phyloP scores from a whole-genome alignment of 176 grass and related monocot genomes.

The Carex parvula region DNA sequence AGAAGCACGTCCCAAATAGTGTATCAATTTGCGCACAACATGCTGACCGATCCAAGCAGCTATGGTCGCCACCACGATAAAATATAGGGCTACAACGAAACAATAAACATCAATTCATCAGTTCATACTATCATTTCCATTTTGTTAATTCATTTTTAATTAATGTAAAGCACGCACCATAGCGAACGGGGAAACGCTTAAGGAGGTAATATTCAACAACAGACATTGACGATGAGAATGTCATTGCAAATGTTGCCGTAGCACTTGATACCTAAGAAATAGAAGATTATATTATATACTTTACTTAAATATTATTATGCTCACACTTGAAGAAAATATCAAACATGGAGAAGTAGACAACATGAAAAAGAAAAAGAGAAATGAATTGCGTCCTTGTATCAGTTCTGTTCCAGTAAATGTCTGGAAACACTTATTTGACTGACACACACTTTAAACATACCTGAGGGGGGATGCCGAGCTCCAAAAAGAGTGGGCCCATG shows the following conservation, averaged over 20 bases:
- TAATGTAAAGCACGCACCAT: slow-evolving; percentile 34
- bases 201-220: slow-evolving; percentile 92
- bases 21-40: slow-evolving; percentile 63
- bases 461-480: slow-evolving; percentile 88
- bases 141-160: not conserved
- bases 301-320: slow-evolving; percentile 1
- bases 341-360: not conserved
- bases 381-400: not conserved
- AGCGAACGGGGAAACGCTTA: slow-evolving; percentile 76
- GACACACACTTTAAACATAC: slow-evolving; percentile 22
- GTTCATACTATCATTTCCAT: not conserved
- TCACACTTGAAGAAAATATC: not conserved
- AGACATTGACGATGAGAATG: slow-evolving; percentile 94
- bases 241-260: slow-evolving; percentile 91
- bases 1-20: slow-evolving; percentile 66
- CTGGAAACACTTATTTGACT: not conserved
- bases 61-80: slow-evolving; percentile 45
- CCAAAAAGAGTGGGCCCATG: slow-evolving; percentile 87
- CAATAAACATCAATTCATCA: not conserved
- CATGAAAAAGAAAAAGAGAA: not conserved
- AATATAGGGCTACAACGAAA: slow-evolving; percentile 52
- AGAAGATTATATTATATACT: not conserved
- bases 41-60: slow-evolving; percentile 77
- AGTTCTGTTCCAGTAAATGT: not conserved
- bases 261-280: slow-evolving; percentile 84